Evolutionary conservation across 805 yeast genomes (phyloP).

Genomic region (Lipomyces kockii): DNA sequence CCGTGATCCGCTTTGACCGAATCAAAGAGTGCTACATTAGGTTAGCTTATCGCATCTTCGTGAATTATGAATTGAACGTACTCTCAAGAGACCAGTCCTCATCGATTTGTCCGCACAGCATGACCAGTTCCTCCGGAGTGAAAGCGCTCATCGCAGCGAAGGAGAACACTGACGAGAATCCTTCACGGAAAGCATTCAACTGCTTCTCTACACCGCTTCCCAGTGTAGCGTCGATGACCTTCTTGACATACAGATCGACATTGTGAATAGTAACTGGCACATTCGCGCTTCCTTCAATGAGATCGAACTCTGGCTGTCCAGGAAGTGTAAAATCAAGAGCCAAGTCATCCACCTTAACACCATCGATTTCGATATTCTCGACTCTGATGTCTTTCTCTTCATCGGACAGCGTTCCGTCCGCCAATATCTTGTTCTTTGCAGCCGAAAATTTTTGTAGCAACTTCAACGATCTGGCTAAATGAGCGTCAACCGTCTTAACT

Average conservation of each 20-base stretch:
- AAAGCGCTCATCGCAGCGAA: conserved; percentile 71
- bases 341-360: conserved; percentile 57
- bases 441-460: conserved; percentile 54
- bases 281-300: conserved; percentile 61
- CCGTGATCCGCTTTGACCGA: conserved; percentile 89
- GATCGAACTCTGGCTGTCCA: conserved; percentile 66
- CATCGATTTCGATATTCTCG: conserved; percentile 42
- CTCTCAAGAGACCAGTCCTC: conserved; percentile 75
- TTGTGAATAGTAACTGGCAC: conserved; percentile 57
- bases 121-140: conserved; percentile 71
- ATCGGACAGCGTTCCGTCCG: conserved; percentile 18
- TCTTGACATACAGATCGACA: conserved; percentile 59
- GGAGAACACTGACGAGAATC: conserved; percentile 85
- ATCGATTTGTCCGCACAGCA: conserved; percentile 72
- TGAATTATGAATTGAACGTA: conserved; percentile 35
- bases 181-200: conserved; percentile 69
- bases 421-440: conserved; percentile 35
- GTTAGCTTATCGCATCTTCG: conserved; percentile 38
- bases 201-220: conserved; percentile 69
- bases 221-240: conserved; percentile 62
- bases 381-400: conserved; percentile 18
- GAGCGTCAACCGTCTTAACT: conserved; percentile 59
- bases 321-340: conserved; percentile 74
- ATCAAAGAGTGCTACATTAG: conserved; percentile 55
- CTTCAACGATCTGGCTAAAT: conserved; percentile 61